These are phyloP conservation scores for Athelia psychrophila DNA, from an alignment of 1,284 basidiomycete species.

Conservation along the genomic window DNA sequence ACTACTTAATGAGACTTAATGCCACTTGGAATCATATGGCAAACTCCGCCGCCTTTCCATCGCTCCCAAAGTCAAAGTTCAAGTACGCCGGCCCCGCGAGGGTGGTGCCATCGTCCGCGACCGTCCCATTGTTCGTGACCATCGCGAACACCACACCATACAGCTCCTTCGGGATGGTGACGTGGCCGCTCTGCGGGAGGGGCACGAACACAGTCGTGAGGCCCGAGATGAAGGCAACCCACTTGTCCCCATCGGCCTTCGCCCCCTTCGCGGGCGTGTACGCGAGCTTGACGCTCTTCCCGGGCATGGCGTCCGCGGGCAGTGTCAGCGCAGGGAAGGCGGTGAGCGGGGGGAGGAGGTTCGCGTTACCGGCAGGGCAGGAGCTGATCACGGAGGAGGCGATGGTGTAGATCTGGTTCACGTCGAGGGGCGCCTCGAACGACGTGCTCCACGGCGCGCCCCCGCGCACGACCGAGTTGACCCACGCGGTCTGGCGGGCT, in stretches of 20 bases:
- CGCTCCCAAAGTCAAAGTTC: constrained; percentile 8
- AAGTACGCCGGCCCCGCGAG: constrained; percentile 35
- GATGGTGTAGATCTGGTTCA: constrained; percentile 32
- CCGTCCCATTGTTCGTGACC: constrained; percentile 10
- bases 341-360: constrained; percentile 21
- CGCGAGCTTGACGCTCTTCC: constrained; percentile 19
- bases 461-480: constrained; percentile 25
- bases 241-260: constrained; percentile 18
- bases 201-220: constrained; percentile 19
- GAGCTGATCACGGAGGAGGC: constrained; percentile 33
- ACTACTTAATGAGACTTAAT: too few species aligned
- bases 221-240: constrained; percentile 26
- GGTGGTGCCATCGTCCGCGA: constrained; percentile 23
- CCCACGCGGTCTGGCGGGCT: constrained; percentile 21
- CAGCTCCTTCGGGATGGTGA: constrained; percentile 11
- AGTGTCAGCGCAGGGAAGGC: constrained; percentile 32
- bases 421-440: constrained; percentile 32
- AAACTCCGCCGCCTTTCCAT: constrained; percentile 1
- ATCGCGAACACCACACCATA: constrained; percentile 19
- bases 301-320: constrained; percentile 13
- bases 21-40: too few species aligned
- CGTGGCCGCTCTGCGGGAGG: constrained; percentile 14
- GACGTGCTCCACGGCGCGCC: constrained; percentile 32
- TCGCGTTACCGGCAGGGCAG: constrained; percentile 32
- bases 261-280: constrained; percentile 17